These are phyloP conservation scores for Eucalyptus sp. DNA, from an alignment of 345 rosid genomes.

Conservation along the genomic window DNA sequence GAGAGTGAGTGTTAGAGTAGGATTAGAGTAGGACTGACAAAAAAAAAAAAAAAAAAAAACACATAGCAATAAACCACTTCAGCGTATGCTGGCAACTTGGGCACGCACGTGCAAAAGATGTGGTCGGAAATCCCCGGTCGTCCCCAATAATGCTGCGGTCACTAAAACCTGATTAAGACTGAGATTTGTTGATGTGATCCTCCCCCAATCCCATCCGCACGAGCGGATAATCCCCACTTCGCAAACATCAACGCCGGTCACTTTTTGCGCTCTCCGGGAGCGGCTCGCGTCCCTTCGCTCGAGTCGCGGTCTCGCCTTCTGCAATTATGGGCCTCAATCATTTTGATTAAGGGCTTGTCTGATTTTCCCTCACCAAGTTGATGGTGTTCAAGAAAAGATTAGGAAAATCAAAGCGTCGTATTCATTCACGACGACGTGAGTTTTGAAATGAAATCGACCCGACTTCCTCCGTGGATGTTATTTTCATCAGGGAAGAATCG, in stretches of 20 bases:
- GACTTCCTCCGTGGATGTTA: not conserved
- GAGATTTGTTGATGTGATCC: not conserved
- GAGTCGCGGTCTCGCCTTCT: not conserved
- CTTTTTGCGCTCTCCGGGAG: not conserved
- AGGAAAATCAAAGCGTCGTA: not conserved
- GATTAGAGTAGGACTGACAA: too few relatives aligned
- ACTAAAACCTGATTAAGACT: not conserved
- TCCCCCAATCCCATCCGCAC: not conserved
- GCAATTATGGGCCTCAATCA: not conserved
- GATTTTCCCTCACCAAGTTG: not conserved
- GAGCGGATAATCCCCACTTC: not conserved
- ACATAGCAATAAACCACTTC: not conserved
- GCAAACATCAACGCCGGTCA: not conserved
- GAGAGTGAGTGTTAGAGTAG: too few relatives aligned
- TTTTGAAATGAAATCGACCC: not conserved
- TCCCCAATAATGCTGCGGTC: not conserved
- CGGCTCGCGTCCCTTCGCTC: not conserved
- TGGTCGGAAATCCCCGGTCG: not conserved
- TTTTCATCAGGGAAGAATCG: not conserved
- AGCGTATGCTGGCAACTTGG: not conserved
- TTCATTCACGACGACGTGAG: not conserved
- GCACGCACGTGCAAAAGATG: not conserved
- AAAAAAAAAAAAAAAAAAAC: too few relatives aligned
- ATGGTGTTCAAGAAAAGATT: not conserved
- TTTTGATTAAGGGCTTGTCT: not conserved